phyloP scores from a whole-genome alignment of 1,284 basidiomycete genomes.

The Apiotrichum domesticum region DNA sequence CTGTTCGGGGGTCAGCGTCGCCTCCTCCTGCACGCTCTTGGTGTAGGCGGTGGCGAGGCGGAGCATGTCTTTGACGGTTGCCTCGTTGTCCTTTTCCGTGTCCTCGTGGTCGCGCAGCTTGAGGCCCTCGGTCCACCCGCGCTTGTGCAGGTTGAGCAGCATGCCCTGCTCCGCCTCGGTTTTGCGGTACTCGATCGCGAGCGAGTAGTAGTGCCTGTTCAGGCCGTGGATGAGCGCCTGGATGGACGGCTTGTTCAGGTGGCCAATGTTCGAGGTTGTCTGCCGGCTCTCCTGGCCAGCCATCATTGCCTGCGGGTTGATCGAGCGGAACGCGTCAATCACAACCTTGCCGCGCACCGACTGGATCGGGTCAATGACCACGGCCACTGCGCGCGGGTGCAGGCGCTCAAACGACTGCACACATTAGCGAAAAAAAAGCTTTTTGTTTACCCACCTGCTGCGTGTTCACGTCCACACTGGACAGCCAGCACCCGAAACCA shows the following conservation, averaged over 20 bases:
- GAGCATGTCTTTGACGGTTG: conserved; percentile 92
- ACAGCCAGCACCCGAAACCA: conserved; percentile 98
- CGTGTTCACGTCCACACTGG: conserved; percentile 98
- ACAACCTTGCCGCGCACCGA: conserved; percentile 98
- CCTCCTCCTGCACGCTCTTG: conserved; percentile 93
- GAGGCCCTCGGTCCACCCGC: conserved; percentile 95
- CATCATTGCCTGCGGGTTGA: conserved; percentile 73
- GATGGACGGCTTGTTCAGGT: conserved; percentile 97
- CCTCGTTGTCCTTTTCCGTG: conserved; percentile 80
- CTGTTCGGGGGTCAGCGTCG: conserved; percentile 80
- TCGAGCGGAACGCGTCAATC: conserved; percentile 97
- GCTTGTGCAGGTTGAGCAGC: conserved; percentile 95
- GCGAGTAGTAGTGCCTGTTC: conserved; percentile 91
- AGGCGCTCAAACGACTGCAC: conserved; percentile 82
- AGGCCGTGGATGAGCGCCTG: conserved; percentile 93
- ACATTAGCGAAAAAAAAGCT: not conserved
- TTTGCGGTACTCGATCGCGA: conserved; percentile 94
- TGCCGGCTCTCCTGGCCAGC: conserved; percentile 92
- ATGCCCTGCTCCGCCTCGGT: conserved; percentile 96
- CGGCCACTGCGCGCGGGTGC: conserved; percentile 89
- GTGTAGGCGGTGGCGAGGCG: conserved; percentile 84
- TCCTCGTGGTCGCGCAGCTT: conserved; percentile 80
- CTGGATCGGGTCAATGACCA: conserved; percentile 98
- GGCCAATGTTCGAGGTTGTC: conserved; percentile 96
- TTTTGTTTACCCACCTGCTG: conserved; percentile 59